Percentiles rank a stretch among this genome's conserved stretches.
Conservation (phyloP, 2,329 filamentous ascomycete species). For the Colletotrichum scovillei region DNA sequence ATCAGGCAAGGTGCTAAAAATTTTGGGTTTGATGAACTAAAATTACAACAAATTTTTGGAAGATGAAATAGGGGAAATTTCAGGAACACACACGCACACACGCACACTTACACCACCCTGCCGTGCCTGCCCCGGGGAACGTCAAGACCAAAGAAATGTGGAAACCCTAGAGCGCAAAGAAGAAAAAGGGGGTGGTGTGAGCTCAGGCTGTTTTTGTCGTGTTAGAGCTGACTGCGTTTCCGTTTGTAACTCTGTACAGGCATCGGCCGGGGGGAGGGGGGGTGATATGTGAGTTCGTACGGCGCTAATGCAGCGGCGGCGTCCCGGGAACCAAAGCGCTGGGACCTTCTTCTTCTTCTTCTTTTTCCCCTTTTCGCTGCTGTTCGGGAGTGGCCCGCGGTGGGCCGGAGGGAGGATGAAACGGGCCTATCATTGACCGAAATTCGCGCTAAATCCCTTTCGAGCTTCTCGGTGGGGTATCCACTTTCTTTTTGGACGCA, state of each 20-base stretch:
- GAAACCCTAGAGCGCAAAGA: not conserved
- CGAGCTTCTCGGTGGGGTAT: no score
- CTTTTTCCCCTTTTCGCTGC: not conserved
- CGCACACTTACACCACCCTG: not conserved
- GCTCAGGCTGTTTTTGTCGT: not conserved
- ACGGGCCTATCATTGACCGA: not conserved
- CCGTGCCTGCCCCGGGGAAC: not conserved
- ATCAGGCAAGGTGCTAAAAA: not conserved
- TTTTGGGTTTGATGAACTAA: slow-evolving; percentile 3
- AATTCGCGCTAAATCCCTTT: no score
- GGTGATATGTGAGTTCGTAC: no score
- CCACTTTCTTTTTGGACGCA: not conserved
- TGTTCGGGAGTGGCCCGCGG: slow-evolving; percentile 33
- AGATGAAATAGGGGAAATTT: not conserved
- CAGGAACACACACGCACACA: not conserved
- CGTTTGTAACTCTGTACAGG: not conserved
- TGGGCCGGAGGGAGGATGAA: slow-evolving; percentile 11
- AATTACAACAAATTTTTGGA: not conserved
- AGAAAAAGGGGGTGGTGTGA: slow-evolving; percentile 5
- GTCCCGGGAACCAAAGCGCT: slow-evolving; percentile 35
- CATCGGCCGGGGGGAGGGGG: not conserved
- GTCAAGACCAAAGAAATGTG: not conserved
- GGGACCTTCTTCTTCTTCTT: slow-evolving; percentile 21
- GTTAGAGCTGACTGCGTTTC: not conserved
- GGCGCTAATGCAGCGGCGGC: slow-evolving; percentile 34